Evolutionary conservation across 2,329 filamentous ascomycete genomes (phyloP).

Genomic region (Claviceps monticola): DNA sequence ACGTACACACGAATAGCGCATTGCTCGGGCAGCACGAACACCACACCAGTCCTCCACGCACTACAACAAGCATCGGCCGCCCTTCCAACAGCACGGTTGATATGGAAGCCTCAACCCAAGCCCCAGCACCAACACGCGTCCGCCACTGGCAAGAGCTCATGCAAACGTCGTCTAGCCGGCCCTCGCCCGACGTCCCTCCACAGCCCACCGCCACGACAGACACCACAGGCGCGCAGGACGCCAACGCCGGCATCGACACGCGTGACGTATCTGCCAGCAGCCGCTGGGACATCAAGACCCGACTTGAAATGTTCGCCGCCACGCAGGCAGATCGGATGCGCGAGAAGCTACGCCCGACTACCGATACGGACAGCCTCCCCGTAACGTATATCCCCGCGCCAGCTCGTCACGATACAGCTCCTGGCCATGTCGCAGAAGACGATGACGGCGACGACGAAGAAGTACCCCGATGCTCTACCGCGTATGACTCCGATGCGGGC

Average conservation of each 20-base stretch:
- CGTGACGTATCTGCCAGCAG: slow-evolving; percentile 11
- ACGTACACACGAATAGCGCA: slow-evolving; percentile 13
- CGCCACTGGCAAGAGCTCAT: slow-evolving; percentile 13
- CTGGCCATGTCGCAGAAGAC: slow-evolving; percentile 44
- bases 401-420: slow-evolving; percentile 39
- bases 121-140: slow-evolving; percentile 11
- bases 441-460: slow-evolving; percentile 42
- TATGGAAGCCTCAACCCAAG: slow-evolving; percentile 17
- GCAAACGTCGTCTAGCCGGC: not conserved
- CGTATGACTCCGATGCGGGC: slow-evolving; percentile 3
- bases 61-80: slow-evolving; percentile 11
- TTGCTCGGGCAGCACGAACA: slow-evolving; percentile 10
- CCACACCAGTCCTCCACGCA: slow-evolving; percentile 2
- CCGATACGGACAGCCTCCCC: slow-evolving; percentile 41
- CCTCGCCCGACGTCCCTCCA: not conserved
- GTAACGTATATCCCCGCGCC: slow-evolving; percentile 49
- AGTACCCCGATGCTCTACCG: slow-evolving; percentile 1
- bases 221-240: not conserved
- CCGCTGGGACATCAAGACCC: slow-evolving; percentile 42
- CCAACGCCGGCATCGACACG: not conserved
- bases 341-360: slow-evolving; percentile 39
- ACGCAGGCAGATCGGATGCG: slow-evolving; percentile 46
- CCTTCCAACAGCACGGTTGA: slow-evolving; percentile 11
- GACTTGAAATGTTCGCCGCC: slow-evolving; percentile 47
- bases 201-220: not conserved